Evolutionary conservation across 257 asterid genomes (phyloP), one percentile per base, ranked within the genome.

Genomic region (Solanum piurae): DNA sequence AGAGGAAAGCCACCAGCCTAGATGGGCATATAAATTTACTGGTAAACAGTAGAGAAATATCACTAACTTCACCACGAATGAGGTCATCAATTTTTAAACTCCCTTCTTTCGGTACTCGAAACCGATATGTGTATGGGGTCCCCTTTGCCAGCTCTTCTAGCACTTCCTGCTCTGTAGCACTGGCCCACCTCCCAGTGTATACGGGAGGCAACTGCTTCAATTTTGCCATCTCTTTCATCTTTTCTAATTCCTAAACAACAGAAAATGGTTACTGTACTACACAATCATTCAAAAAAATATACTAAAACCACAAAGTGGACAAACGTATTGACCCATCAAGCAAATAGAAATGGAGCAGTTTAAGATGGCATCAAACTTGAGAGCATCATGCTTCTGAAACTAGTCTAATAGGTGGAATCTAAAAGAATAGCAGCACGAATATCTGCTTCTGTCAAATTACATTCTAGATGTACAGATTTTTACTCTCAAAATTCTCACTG

Each of bases 121-220:
- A 97, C n/a, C 99, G 92, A 69, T 94, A 97, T 55, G 99, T 97
- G 83, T 90, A 93, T 13, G 98, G 96, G 21, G 96, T 95, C 88
- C 98, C 98, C 91, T 92, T 95, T 84, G 88, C 93, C 91, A 95
- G 87, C 94, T 95, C 97, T 73, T 89, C 93, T 86, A 93, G 90
- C 90, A 95, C 98, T 92, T 97, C 95, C 75, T 58, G 76, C 60
- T 92, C 93, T 58, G 95, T 92, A 80, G 98, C 98, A 87, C 87
- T 92, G 84, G 96, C 96, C 99, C 99, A 97, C 93, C 91, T 95
- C 68, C 99, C 98, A 8, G 94, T 90, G 92, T 97, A 95, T 72
- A 95, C 93, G 4, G 99, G 98, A 88, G 98, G 98, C 85, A 95
- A 91, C 89, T 97, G 95, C 89, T 97, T 95, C 89, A 92, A 88